phyloP scores from a whole-genome alignment of 352 stramenopile genomes.

The Globisporangium ultimum region DNA sequence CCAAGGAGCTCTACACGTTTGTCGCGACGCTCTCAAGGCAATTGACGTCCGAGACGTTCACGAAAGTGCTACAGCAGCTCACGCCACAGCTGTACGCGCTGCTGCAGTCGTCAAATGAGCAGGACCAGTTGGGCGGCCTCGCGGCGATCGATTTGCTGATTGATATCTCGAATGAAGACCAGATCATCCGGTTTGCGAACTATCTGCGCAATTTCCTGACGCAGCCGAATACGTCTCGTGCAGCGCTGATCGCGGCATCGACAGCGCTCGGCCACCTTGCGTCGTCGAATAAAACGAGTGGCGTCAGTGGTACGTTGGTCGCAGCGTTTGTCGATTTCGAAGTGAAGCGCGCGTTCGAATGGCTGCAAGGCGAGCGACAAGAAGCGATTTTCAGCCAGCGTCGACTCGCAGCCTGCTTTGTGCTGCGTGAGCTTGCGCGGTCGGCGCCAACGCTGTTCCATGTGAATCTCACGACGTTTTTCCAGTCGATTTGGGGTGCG shows the following conservation, averaged over 20 bases:
- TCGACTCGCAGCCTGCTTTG: constrained; percentile 75
- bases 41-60: constrained; percentile 75
- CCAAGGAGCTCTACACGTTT: constrained; percentile 54
- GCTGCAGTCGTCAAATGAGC: constrained; percentile 58
- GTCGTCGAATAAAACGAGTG: constrained; percentile 47
- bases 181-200: constrained; percentile 90
- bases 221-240: constrained; percentile 57
- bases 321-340: constrained; percentile 92
- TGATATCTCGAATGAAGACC: constrained; percentile 78
- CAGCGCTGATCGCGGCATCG: constrained; percentile 61
- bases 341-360: constrained; percentile 88
- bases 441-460: constrained; percentile 90
- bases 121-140: constrained; percentile 70
- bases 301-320: constrained; percentile 81
- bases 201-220: constrained; percentile 86
- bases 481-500: constrained; percentile 89
- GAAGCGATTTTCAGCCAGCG: constrained; percentile 77
- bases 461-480: constrained; percentile 90
- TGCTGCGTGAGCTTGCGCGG: constrained; percentile 83
- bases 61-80: constrained; percentile 67
- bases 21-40: constrained; percentile 67
- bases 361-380: constrained; percentile 69
- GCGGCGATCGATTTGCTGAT: constrained; percentile 78
- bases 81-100: constrained; percentile 75
- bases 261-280: constrained; percentile 84